Evolutionary conservation across 441 rosid species (phyloP).

Genomic region (Gossypium lobatum): DNA sequence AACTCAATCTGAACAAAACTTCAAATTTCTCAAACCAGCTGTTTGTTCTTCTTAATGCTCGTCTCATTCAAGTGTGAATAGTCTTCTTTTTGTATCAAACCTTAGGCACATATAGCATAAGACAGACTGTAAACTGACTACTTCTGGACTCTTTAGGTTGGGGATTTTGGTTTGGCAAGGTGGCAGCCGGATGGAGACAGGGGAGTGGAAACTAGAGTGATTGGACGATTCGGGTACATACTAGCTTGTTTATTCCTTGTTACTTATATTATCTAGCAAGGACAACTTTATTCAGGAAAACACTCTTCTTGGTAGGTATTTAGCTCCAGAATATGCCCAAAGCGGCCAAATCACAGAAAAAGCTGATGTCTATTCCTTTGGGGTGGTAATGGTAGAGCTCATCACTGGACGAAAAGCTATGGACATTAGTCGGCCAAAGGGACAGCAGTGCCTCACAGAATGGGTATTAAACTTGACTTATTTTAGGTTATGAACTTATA

Average conservation of each 20-base stretch:
- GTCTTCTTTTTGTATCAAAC: neutral
- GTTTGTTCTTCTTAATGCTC: neutral
- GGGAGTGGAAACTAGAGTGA: slow-evolving; percentile 68
- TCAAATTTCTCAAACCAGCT: neutral
- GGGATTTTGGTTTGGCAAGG: slow-evolving; percentile 74
- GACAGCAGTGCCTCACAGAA: slow-evolving; percentile 72
- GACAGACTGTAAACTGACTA: slow-evolving; percentile 8
- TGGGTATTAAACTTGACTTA: slow-evolving; percentile 36
- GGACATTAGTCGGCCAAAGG: slow-evolving; percentile 60
- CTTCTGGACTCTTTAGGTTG: slow-evolving; percentile 40
- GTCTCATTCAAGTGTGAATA: neutral
- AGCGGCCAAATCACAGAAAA: slow-evolving; percentile 78
- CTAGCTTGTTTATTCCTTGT: neutral
- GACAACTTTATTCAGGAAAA: slow-evolving; percentile 1
- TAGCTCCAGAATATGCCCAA: slow-evolving; percentile 71
- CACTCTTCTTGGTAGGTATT: slow-evolving; percentile 33
- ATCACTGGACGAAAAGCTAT: slow-evolving; percentile 71
- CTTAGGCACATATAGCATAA: neutral
- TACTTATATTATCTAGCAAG: neutral
- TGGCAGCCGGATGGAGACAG: slow-evolving; percentile 76
- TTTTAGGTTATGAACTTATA: neutral
- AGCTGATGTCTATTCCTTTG: slow-evolving; percentile 70
- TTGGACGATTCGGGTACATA: slow-evolving; percentile 62
- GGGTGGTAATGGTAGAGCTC: slow-evolving; percentile 64
- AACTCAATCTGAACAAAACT: slow-evolving; percentile 5